These are phyloP conservation scores for Boletus patriciae DNA, from an alignment of 768 basidiomycete species.

Conservation along the genomic window DNA sequence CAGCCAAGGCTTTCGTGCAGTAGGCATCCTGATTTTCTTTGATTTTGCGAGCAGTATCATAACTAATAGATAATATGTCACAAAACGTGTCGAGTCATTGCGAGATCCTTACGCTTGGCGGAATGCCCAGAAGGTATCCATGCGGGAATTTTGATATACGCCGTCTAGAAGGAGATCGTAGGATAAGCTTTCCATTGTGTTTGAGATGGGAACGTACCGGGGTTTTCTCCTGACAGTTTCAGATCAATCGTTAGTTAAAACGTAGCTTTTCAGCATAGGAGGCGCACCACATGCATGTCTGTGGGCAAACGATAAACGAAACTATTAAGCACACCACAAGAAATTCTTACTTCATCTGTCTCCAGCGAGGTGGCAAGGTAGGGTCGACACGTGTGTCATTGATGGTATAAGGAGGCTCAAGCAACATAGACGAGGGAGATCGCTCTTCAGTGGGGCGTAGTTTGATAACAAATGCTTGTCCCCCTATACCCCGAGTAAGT, in stretches of 20 bases:
- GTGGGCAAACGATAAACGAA: conserved; percentile 3
- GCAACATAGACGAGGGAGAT: conserved; percentile 75
- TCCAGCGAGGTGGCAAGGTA: conserved; percentile 57
- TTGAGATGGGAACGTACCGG: conserved; percentile 30
- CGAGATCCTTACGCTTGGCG: conserved; percentile 44
- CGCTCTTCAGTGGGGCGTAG: conserved; percentile 74
- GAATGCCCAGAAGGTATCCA: conserved; percentile 53
- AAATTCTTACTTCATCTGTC: conserved; percentile 71
- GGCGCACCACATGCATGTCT: conserved; percentile 61
- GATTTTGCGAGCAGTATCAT: conserved; percentile 53
- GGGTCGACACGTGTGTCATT: conserved; percentile 43
- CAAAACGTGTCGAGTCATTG: neutral
- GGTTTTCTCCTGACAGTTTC: conserved; percentile 46
- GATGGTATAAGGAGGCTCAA: conserved; percentile 77
- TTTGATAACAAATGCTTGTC: conserved; percentile 88
- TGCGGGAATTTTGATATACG: conserved; percentile 39
- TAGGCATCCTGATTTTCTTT: conserved; percentile 55
- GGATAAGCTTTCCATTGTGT: neutral
- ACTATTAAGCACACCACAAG: neutral
- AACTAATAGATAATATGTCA: conserved; percentile 30
- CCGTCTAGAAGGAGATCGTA: conserved; percentile 14
- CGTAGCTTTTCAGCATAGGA: neutral
- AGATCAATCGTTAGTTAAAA: neutral
- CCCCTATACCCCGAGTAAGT: conserved; percentile 48
- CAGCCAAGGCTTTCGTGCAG: conserved; percentile 44